phyloP scores from a whole-genome alignment of 192 early-diverging fungal species.

The Coemansia pectinata region DNA sequence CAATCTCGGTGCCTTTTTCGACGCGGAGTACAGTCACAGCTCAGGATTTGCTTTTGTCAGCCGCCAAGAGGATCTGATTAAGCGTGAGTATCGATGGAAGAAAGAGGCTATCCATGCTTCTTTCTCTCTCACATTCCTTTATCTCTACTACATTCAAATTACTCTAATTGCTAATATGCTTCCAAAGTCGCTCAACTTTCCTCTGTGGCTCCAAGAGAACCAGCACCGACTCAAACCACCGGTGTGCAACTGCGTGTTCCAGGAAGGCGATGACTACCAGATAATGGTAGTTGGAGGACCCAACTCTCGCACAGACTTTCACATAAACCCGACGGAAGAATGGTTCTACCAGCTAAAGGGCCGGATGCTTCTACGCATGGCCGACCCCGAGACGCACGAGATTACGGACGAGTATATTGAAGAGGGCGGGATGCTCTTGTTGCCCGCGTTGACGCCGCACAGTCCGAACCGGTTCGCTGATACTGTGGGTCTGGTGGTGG shows the following conservation, averaged over 20 bases:
- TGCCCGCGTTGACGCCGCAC: conserved; percentile 93
- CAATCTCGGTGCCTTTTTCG: neutral
- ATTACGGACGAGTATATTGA: conserved; percentile 81
- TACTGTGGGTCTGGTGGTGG: conserved; percentile 95
- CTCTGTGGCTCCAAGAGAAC: conserved; percentile 83
- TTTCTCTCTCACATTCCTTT: neutral
- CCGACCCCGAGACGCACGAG: conserved; percentile 61
- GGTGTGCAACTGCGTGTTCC: conserved; percentile 90
- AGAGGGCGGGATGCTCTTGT: conserved; percentile 95
- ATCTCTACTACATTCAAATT: neutral
- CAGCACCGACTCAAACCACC: conserved; percentile 85
- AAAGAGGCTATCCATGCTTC: too few species aligned
- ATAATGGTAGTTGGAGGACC: conserved; percentile 95
- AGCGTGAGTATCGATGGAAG: neutral
- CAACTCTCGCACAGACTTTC: conserved; percentile 95
- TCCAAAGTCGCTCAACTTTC: conserved; percentile 85
- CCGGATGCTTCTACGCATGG: conserved; percentile 89
- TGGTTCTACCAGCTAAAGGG: conserved; percentile 98
- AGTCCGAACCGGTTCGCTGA: conserved; percentile 92
- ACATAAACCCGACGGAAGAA: conserved; percentile 97
- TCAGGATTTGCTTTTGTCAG: neutral
- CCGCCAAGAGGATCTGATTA: neutral
- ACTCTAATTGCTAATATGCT: conserved; percentile 32
- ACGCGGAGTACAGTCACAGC: neutral
- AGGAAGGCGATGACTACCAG: conserved; percentile 78